Conservation (phyloP, 75 land plant species). For the Picea glauca region DNA sequence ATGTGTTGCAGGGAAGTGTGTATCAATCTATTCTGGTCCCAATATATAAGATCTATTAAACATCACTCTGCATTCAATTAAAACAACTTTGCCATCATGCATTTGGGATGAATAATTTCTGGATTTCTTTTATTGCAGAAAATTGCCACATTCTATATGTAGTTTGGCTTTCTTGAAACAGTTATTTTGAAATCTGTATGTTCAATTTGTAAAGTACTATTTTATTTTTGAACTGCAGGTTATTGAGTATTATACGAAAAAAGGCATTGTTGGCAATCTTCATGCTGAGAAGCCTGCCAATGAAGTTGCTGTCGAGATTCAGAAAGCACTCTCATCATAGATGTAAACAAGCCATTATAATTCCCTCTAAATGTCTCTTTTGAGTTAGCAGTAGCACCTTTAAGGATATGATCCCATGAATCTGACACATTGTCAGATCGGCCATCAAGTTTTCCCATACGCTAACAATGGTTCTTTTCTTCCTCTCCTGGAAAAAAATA, state of each 20-base stretch:
- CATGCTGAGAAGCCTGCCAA: slow-evolving; percentile 81
- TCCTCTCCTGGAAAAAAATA: slow-evolving; percentile 4
- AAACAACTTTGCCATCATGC: neutral
- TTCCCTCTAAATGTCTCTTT: neutral
- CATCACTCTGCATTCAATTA: neutral
- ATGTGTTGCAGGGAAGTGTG: neutral
- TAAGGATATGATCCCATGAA: neutral
- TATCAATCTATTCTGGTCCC: neutral
- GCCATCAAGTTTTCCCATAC: slow-evolving; percentile 2
- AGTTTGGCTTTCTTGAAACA: neutral
- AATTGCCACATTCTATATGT: neutral
- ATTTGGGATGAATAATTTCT: neutral
- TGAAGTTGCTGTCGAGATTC: slow-evolving; percentile 65
- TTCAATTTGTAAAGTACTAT: neutral
- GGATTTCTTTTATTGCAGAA: neutral
- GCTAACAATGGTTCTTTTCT: neutral
- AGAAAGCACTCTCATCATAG: slow-evolving; percentile 45
- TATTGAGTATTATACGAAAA: slow-evolving; percentile 73
- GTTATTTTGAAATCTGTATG: neutral
- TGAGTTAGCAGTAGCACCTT: neutral
- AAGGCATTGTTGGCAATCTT: slow-evolving; percentile 52
- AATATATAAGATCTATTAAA: neutral
- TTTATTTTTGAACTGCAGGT: slow-evolving; percentile 44
- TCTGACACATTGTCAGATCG: slow-evolving; percentile 13
- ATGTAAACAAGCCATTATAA: neutral